Percentiles rank a stretch among this genome's conserved stretches.
phyloP scores from a whole-genome alignment of 2,329 filamentous ascomycete species.

The Alternaria infectoria region DNA sequence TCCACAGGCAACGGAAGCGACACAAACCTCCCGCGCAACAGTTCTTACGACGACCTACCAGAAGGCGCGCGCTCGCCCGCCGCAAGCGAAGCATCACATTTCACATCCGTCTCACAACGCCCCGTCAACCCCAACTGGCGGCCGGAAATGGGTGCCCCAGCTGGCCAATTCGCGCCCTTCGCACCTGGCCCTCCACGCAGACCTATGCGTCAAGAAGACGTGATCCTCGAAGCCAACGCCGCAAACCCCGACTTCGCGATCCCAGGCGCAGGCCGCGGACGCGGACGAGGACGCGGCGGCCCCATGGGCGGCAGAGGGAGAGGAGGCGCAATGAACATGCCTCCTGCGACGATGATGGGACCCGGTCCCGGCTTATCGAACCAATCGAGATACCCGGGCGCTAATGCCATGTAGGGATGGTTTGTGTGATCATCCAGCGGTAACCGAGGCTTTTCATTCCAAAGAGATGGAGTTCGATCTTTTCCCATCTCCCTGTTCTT shows the following conservation, averaged over 20 bases:
- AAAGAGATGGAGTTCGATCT: not conserved
- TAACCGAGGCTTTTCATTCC: not conserved
- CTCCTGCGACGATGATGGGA: slow-evolving; percentile 33
- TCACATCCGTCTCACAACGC: slow-evolving; percentile 88
- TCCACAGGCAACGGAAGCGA: slow-evolving; percentile 35
- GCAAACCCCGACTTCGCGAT: slow-evolving; percentile 87
- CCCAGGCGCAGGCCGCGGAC: slow-evolving; percentile 54
- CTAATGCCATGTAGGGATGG: slow-evolving; percentile 37
- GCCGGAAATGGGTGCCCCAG: slow-evolving; percentile 51
- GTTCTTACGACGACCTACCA: slow-evolving; percentile 69
- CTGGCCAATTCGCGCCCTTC: slow-evolving; percentile 48
- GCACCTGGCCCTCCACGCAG: slow-evolving; percentile 25
- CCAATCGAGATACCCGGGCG: slow-evolving; percentile 43
- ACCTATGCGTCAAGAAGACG: slow-evolving; percentile 66
- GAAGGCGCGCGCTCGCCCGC: slow-evolving; percentile 70
- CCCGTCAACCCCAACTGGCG: slow-evolving; percentile 90
- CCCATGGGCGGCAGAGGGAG: slow-evolving; percentile 20
- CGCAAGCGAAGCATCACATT: slow-evolving; percentile 80
- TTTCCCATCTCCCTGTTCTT: not conserved
- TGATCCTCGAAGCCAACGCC: slow-evolving; percentile 66
- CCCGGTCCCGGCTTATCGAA: slow-evolving; percentile 34
- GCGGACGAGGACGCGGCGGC: slow-evolving; percentile 40
- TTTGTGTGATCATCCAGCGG: not conserved
- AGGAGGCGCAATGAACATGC: slow-evolving; percentile 38
- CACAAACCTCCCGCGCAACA: slow-evolving; percentile 49